Evolutionary conservation across 1,139 yeast species (phyloP).

Genomic region (Saccharomyces hybrid): DNA sequence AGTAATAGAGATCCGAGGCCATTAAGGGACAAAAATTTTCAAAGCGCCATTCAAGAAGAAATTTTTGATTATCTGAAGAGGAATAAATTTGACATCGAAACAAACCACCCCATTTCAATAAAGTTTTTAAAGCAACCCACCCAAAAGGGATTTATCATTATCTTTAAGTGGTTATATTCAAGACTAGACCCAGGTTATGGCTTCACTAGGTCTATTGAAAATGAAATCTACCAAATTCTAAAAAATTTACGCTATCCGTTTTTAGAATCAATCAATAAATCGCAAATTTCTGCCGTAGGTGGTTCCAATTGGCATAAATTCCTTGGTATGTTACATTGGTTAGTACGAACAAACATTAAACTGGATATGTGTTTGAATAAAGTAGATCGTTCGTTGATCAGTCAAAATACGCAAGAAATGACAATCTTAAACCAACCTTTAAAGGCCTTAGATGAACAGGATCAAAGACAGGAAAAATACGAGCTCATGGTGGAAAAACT

Average conservation of each 20-base stretch:
- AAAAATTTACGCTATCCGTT: constrained; percentile 70
- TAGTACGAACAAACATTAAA: constrained; percentile 50
- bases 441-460: constrained; percentile 35
- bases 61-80: constrained; percentile 57
- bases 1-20: constrained; percentile 60
- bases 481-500: constrained; percentile 46
- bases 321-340: constrained; percentile 76
- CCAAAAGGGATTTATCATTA: constrained; percentile 72
- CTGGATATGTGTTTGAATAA: constrained; percentile 34
- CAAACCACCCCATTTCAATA: constrained; percentile 59
- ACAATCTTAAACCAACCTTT: constrained; percentile 37
- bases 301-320: constrained; percentile 86
- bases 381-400: constrained; percentile 18
- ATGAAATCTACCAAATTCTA: constrained; percentile 63
- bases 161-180: constrained; percentile 73
- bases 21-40: constrained; percentile 62
- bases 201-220: constrained; percentile 62
- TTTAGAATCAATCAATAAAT: constrained; percentile 67
- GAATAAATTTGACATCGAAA: constrained; percentile 64
- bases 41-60: constrained; percentile 54
- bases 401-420: constrained; percentile 28
- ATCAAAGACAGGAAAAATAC: constrained; percentile 30
- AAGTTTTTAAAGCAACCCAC: constrained; percentile 72
- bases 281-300: constrained; percentile 87
- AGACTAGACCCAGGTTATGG: constrained; percentile 72